Evolutionary conservation across 169 alveolate genomes (phyloP).

Genomic region (Cryptosporidium canis): DNA sequence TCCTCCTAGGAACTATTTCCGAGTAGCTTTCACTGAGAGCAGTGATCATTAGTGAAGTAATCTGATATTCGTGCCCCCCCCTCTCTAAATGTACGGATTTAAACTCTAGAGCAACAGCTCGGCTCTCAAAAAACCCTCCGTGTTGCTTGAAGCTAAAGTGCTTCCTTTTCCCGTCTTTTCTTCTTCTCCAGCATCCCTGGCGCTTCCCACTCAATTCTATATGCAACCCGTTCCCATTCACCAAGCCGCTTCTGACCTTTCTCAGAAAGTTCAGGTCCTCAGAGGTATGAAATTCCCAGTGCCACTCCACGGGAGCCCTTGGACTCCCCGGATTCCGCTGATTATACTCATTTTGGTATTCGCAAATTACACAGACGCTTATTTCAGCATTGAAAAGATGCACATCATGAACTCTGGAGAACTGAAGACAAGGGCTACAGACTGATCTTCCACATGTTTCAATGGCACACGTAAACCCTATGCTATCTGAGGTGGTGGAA

Average conservation of each 20-base stretch:
- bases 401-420: conserved; percentile 27
- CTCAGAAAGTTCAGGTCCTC: conserved; percentile 46
- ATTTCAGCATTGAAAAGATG: conserved; percentile 6
- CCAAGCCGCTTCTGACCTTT: conserved; percentile 27
- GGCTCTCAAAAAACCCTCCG: conserved; percentile 68
- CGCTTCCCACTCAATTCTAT: conserved; percentile 64
- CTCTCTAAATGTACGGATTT: conserved; percentile 4
- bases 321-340: conserved; percentile 1
- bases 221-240: conserved; percentile 71
- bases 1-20: conserved; percentile 37
- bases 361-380: conserved; percentile 20
- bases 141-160: conserved; percentile 68
- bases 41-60: conserved; percentile 37
- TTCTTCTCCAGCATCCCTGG: conserved; percentile 73
- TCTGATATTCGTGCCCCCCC: background rate
- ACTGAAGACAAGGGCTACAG: conserved; percentile 26
- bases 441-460: conserved; percentile 70
- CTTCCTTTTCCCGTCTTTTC: conserved; percentile 67
- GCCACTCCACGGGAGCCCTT: conserved; percentile 64
- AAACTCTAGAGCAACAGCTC: conserved; percentile 60
- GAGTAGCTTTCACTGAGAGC: conserved; percentile 29
- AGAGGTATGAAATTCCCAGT: conserved; percentile 60
- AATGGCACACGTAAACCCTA: conserved; percentile 13
- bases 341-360: conserved; percentile 27
- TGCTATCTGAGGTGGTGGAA: conserved; percentile 25